These are phyloP conservation scores for Sphagnum fallax DNA, from an alignment of 228 moss, liverwort and hornwort species.

Conservation along the genomic window DNA sequence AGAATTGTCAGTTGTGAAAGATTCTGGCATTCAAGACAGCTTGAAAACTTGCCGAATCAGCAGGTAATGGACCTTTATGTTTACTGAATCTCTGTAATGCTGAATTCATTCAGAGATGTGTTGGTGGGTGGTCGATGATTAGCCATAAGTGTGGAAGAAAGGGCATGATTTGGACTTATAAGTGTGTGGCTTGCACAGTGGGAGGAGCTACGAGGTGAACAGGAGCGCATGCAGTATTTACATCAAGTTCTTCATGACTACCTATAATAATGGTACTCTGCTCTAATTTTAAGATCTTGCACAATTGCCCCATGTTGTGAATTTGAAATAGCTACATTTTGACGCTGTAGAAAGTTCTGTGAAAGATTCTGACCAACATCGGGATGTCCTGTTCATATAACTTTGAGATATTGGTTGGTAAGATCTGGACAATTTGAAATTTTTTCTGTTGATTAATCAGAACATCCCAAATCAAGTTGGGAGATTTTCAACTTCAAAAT, in stretches of 20 bases:
- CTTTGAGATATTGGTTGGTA: too few species aligned
- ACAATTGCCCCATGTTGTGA: too few species aligned
- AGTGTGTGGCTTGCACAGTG: conserved; percentile 35
- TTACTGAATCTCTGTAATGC: neutral
- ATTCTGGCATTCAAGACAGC: neutral
- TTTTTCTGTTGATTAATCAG: too few species aligned
- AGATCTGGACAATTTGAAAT: too few species aligned
- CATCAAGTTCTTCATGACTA: conserved; percentile 26
- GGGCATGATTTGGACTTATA: neutral
- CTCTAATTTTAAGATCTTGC: too few species aligned
- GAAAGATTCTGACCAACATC: too few species aligned
- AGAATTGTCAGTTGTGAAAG: too few species aligned
- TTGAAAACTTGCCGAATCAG: neutral
- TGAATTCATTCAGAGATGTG: neutral
- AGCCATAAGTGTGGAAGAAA: neutral
- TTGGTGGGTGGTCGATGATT: neutral
- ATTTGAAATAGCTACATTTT: too few species aligned
- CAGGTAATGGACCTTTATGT: neutral
- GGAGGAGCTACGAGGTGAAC: conserved; percentile 67
- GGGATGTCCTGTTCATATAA: too few species aligned
- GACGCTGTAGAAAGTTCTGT: too few species aligned
- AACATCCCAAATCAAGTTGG: too few species aligned
- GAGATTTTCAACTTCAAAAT: too few species aligned
- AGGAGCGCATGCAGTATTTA: conserved; percentile 58
- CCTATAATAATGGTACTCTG: neutral